A percentile compares a stretch with the other conserved stretches of the same genome.
These are phyloP conservation scores for Alternaria consortialis DNA, from an alignment of 2,329 filamentous ascomycete genomes.

Conservation along the genomic window DNA sequence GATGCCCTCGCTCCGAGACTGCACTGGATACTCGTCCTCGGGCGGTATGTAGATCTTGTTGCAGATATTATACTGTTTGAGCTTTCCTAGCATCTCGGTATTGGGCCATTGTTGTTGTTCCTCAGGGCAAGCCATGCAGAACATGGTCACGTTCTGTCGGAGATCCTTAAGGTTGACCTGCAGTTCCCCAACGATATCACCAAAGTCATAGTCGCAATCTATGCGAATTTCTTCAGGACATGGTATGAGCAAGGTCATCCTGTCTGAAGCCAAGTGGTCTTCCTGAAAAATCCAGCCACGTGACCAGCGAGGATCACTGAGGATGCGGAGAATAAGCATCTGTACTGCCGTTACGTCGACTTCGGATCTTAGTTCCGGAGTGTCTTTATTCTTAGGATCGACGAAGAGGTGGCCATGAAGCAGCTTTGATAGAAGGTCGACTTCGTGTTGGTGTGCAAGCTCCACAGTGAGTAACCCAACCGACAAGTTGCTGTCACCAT, in stretches of 20 bases:
- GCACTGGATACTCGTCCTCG: background rate
- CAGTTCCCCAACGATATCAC: slow-evolving; percentile 22
- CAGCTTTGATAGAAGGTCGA: slow-evolving; percentile 17
- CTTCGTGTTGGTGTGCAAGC: slow-evolving; percentile 18
- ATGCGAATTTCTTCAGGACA: background rate
- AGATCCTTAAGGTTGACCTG: slow-evolving; percentile 20
- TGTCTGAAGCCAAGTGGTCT: slow-evolving; percentile 26
- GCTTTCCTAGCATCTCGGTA: slow-evolving; percentile 23
- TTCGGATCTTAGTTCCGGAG: background rate
- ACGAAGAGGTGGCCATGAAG: slow-evolving; percentile 12
- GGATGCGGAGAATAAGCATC: slow-evolving; percentile 20
- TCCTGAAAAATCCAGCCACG: slow-evolving; percentile 38
- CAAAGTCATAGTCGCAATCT: slow-evolving; percentile 5
- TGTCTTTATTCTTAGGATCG: background rate
- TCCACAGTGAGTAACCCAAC: slow-evolving; percentile 25
- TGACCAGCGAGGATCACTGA: slow-evolving; percentile 29
- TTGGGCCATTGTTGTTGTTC: slow-evolving; percentile 5
- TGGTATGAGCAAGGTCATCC: slow-evolving; percentile 31
- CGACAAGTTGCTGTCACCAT: slow-evolving; percentile 17
- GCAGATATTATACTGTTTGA: slow-evolving; percentile 34
- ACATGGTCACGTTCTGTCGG: slow-evolving; percentile 25
- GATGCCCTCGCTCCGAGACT: background rate
- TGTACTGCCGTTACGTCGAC: slow-evolving; percentile 10
- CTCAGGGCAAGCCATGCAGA: slow-evolving; percentile 22
- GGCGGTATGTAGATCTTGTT: slow-evolving; percentile 9